Conservation (phyloP, 208 protist genomes). For the Leishmania arabica region DNA sequence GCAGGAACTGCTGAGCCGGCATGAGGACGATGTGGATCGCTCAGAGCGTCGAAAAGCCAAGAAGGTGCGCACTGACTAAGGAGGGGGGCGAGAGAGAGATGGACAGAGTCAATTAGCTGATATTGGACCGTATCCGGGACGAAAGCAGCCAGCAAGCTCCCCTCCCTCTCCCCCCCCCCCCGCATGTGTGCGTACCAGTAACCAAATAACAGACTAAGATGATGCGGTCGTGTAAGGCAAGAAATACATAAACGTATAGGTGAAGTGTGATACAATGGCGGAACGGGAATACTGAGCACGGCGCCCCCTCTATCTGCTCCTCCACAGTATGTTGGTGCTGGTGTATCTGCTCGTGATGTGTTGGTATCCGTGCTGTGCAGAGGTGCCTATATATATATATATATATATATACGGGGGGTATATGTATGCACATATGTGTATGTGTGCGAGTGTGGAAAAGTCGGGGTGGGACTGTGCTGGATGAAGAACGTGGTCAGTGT, state of each 20-base stretch:
- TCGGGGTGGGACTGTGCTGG: not conserved
- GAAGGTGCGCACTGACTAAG: conserved; percentile 58
- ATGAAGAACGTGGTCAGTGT: not conserved
- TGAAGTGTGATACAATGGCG: not conserved
- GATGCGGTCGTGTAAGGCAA: not conserved
- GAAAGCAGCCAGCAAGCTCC: not conserved
- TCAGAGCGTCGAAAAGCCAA: conserved; percentile 49
- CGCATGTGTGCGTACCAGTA: not conserved
- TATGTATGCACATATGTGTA: not conserved
- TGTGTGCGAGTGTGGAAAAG: not conserved
- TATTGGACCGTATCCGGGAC: not conserved
- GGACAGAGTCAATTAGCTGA: not conserved
- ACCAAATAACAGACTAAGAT: not conserved
- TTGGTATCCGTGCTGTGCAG: not conserved
- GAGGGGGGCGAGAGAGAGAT: not conserved
- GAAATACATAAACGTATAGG: too few relatives aligned
- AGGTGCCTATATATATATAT: not conserved
- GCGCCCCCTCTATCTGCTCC: too few relatives aligned
- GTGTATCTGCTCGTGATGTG: not conserved
- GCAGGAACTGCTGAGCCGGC: conserved; percentile 47
- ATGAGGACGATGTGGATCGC: conserved; percentile 38
- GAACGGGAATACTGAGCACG: not conserved
- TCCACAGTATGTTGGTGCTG: not conserved
- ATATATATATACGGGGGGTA: not conserved
- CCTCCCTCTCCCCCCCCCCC: too few relatives aligned